Evolutionary conservation across 2,329 filamentous ascomycete species (phyloP).

Genomic region (Calonectria pseudoturangicola): DNA sequence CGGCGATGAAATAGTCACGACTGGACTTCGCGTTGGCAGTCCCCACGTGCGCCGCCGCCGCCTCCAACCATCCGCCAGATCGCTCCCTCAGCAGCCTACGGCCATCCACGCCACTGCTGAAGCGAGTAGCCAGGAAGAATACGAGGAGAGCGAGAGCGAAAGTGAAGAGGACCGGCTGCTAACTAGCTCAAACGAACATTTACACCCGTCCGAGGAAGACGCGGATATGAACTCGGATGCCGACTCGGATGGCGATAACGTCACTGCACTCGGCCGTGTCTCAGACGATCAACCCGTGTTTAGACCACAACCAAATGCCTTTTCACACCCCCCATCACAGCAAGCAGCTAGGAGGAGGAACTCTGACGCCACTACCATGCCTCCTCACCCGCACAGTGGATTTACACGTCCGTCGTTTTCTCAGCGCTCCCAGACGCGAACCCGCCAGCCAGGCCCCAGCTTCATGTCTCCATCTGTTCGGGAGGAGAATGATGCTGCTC

Average conservation of each 20-base stretch:
- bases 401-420: conserved; percentile 70
- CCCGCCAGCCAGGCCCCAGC: conserved; percentile 71
- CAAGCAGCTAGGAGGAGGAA: conserved; percentile 68
- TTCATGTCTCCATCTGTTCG: conserved; percentile 85
- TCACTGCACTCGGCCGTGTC: conserved; percentile 83
- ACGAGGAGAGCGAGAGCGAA: conserved; percentile 92
- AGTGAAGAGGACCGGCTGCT: conserved; percentile 86
- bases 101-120: conserved; percentile 65
- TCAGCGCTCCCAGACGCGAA: conserved; percentile 68
- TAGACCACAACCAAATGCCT: conserved; percentile 92
- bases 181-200: conserved; percentile 75
- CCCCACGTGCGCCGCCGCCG: conserved; percentile 78
- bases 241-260: conserved; percentile 81
- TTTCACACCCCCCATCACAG: conserved; percentile 84
- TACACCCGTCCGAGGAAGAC: conserved; percentile 61
- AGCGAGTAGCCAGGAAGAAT: conserved; percentile 92
- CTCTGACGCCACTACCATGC: conserved; percentile 69
- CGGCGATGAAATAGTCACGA: conserved; percentile 92
- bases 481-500: conserved; percentile 92
- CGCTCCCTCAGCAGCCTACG: conserved; percentile 63
- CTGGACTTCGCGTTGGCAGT: conserved; percentile 85
- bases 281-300: conserved; percentile 75
- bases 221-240: conserved; percentile 68
- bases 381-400: conserved; percentile 69
- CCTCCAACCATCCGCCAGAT: conserved; percentile 57